Percentiles rank a stretch among this genome's conserved stretches.
phyloP scores from a whole-genome alignment of 1,139 yeast species.

The Pneumocystis carinii region DNA sequence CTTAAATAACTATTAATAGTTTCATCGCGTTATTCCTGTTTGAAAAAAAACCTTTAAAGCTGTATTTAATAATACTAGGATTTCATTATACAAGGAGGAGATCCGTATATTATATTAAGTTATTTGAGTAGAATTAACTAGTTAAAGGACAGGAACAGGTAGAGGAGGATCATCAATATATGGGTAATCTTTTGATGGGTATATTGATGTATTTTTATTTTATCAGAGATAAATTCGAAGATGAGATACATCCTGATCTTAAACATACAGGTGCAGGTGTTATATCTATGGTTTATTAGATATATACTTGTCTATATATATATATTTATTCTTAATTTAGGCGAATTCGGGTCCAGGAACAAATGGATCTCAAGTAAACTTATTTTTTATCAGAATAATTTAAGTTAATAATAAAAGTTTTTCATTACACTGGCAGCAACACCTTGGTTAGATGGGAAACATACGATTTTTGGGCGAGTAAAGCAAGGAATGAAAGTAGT shows the following conservation, averaged over 20 bases:
- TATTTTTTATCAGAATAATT: background rate
- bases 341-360: conserved; percentile 26
- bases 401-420: conserved; percentile 23
- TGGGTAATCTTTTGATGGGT: conserved; percentile 5
- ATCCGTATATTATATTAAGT: conserved; percentile 16
- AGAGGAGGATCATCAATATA: conserved; percentile 23
- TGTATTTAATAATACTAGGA: conserved; percentile 7
- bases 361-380: conserved; percentile 25
- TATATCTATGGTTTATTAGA: conserved; percentile 28
- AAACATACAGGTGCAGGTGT: conserved; percentile 40
- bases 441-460: conserved; percentile 34
- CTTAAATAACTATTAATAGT: conserved; percentile 18
- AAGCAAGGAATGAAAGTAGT: conserved; percentile 40
- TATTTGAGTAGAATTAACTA: background rate
- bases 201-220: background rate
- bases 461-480: conserved; percentile 48
- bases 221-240: conserved; percentile 20
- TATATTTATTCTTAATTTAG: background rate
- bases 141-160: conserved; percentile 22
- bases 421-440: conserved; percentile 37
- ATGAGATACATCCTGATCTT: conserved; percentile 39
- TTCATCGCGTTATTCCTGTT: conserved; percentile 27
- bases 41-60: background rate
- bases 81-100: conserved; percentile 30
- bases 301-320: background rate